phyloP scores from a whole-genome alignment of 768 basidiomycete species.

The Gloeophyllum trabeum region DNA sequence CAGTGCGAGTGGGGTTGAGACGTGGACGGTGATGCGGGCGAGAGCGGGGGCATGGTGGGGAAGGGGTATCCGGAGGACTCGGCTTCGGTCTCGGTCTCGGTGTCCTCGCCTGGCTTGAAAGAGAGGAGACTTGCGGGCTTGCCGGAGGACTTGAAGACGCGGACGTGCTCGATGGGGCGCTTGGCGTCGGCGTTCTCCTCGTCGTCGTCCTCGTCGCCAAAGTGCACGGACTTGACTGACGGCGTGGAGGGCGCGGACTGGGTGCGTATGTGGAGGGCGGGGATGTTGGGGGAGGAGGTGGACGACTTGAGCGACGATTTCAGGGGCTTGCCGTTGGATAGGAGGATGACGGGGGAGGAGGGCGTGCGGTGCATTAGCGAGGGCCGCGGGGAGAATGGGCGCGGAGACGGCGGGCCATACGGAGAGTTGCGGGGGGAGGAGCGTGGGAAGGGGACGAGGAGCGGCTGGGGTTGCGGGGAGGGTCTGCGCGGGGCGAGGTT shows the following conservation, averaged over 20 bases:
- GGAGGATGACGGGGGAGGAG: conserved; percentile 35
- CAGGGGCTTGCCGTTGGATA: conserved; percentile 76
- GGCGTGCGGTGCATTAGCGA: conserved; percentile 19
- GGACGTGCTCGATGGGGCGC: conserved; percentile 45
- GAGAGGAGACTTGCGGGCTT: conserved; percentile 56
- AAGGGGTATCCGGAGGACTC: conserved; percentile 15
- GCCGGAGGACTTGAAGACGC: conserved; percentile 54
- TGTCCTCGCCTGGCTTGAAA: conserved; percentile 32
- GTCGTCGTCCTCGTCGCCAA: conserved; percentile 48
- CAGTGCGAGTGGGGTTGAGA: conserved; percentile 23
- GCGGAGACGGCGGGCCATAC: conserved; percentile 8
- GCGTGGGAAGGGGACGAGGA: conserved; percentile 32
- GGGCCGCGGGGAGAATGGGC: conserved; percentile 14
- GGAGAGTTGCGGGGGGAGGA: conserved; percentile 16
- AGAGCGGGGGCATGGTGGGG: conserved; percentile 7
- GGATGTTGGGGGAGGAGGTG: conserved; percentile 35
- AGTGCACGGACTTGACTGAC: conserved; percentile 74
- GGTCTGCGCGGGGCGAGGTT: conserved; percentile 9
- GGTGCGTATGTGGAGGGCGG: conserved; percentile 24
- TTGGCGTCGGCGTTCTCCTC: conserved; percentile 35
- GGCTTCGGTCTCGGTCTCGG: conserved; percentile 27
- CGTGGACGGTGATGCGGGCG: conserved; percentile 9
- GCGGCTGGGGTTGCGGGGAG: conserved; percentile 4
- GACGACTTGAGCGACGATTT: conserved; percentile 74
- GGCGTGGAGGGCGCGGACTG: conserved; percentile 58